These are phyloP conservation scores for Euphrasia arctica DNA, from an alignment of 305 asterid species.

Conservation along the genomic window DNA sequence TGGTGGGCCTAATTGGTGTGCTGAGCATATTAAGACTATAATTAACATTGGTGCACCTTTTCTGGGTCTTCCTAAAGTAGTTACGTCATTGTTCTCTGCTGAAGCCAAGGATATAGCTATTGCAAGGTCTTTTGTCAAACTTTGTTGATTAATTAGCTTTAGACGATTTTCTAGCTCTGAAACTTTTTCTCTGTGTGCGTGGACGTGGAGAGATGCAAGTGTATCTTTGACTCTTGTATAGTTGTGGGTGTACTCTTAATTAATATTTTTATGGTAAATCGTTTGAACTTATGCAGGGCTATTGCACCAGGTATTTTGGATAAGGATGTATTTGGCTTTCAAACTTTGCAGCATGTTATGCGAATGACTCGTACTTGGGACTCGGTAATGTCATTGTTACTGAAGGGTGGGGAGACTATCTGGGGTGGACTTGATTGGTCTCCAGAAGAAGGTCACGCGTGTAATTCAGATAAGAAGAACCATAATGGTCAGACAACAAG, in stretches of 20 bases:
- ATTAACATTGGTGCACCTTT: constrained; percentile 86
- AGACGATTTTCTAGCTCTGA: constrained; percentile 16
- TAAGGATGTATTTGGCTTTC: constrained; percentile 63
- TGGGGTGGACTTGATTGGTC: constrained; percentile 93
- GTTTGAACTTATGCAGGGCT: constrained; percentile 45
- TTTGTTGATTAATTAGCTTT: constrained; percentile 21
- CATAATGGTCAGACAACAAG: constrained; percentile 34
- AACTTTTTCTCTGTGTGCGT: not conserved
- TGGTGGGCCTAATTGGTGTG: constrained; percentile 85
- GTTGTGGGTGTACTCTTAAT: not conserved
- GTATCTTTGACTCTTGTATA: too few relatives aligned
- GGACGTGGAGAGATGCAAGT: too few relatives aligned
- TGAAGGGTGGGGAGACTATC: constrained; percentile 76
- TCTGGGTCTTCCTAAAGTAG: constrained; percentile 78
- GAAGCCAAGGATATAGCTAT: constrained; percentile 82
- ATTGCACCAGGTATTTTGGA: constrained; percentile 70
- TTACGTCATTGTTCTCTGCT: constrained; percentile 74
- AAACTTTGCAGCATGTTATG: constrained; percentile 69
- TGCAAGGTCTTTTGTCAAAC: constrained; percentile 54
- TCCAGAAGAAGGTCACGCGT: constrained; percentile 72
- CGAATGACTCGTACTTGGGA: constrained; percentile 88
- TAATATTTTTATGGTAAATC: constrained; percentile 3
- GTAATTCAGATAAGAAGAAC: constrained; percentile 46
- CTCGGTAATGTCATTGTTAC: constrained; percentile 80
- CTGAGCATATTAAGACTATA: constrained; percentile 69